Evolutionary conservation across 2,329 filamentous ascomycete genomes (phyloP).

Genomic region (Juglanconis juglandina): DNA sequence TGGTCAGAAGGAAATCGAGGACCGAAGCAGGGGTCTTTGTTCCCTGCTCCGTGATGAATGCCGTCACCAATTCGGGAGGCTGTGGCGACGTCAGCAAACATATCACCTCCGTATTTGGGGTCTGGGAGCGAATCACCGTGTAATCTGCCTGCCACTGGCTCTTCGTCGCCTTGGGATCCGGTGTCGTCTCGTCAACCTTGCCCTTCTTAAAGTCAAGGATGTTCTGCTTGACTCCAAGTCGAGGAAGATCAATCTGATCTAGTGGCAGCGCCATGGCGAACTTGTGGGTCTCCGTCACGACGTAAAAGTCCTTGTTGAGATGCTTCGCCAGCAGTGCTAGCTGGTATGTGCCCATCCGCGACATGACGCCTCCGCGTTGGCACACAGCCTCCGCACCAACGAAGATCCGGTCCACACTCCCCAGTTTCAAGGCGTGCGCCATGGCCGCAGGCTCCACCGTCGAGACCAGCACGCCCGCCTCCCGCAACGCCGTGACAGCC

Average conservation of each 20-base stretch:
- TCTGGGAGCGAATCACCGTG: slow-evolving; percentile 43
- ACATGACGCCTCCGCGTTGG: slow-evolving; percentile 90
- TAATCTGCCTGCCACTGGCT: slow-evolving; percentile 64
- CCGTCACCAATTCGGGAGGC: slow-evolving; percentile 66
- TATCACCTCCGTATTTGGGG: slow-evolving; percentile 24
- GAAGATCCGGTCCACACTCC: slow-evolving; percentile 66
- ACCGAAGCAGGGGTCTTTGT: slow-evolving; percentile 68
- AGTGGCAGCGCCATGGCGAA: slow-evolving; percentile 86
- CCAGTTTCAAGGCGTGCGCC: slow-evolving; percentile 67
- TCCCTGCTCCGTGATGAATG: slow-evolving; percentile 73
- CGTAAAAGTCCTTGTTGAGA: slow-evolving; percentile 68
- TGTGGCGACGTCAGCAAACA: slow-evolving; percentile 32
- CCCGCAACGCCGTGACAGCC: slow-evolving; percentile 68
- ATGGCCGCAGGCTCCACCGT: slow-evolving; percentile 73
- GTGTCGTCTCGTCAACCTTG: slow-evolving; percentile 34
- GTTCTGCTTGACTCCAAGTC: slow-evolving; percentile 67
- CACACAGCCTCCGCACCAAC: slow-evolving; percentile 81
- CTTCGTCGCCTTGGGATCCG: slow-evolving; percentile 32
- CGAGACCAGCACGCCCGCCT: slow-evolving; percentile 75
- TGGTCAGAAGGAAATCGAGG: slow-evolving; percentile 67
- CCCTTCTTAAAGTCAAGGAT: slow-evolving; percentile 70
- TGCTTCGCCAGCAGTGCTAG: slow-evolving; percentile 76
- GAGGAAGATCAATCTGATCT: slow-evolving; percentile 68
- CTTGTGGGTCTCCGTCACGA: slow-evolving; percentile 94
- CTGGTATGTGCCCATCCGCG: slow-evolving; percentile 80